These are phyloP conservation scores for Fusarium sp. DNA, from an alignment of 2,329 filamentous ascomycete species.

Conservation along the genomic window DNA sequence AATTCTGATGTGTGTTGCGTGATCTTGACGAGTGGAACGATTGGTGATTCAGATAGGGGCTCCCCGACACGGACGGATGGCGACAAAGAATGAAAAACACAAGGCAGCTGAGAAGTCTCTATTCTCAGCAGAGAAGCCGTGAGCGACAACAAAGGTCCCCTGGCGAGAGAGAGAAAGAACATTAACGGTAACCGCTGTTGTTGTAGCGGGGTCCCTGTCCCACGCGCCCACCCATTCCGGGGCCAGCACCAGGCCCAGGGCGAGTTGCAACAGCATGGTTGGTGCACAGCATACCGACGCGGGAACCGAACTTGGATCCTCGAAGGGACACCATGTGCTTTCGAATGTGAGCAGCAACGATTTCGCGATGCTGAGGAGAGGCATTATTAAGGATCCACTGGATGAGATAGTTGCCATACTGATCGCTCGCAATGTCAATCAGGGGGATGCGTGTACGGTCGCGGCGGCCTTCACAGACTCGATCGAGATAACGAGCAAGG, in stretches of 20 bases:
- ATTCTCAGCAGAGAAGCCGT: constrained; percentile 8
- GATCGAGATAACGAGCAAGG: constrained; percentile 88
- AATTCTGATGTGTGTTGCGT: constrained; percentile 53
- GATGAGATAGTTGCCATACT: constrained; percentile 98
- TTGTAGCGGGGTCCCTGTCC: constrained; percentile 67
- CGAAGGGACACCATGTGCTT: constrained; percentile 99
- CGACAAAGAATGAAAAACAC: constrained; percentile 41
- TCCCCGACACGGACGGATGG: constrained; percentile 38
- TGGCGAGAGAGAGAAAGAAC: background rate
- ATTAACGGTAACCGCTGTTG: constrained; percentile 65
- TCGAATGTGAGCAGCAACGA: constrained; percentile 92
- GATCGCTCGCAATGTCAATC: constrained; percentile 97
- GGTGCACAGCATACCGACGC: constrained; percentile 98
- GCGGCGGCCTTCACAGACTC: constrained; percentile 88
- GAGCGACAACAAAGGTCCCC: background rate
- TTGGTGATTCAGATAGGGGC: constrained; percentile 43
- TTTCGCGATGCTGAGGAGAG: constrained; percentile 85
- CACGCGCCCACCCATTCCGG: constrained; percentile 67
- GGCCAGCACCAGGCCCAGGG: constrained; percentile 82
- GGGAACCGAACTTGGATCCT: constrained; percentile 97
- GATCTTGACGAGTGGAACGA: constrained; percentile 48
- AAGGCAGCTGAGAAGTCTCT: constrained; percentile 8
- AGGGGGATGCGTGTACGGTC: constrained; percentile 95
- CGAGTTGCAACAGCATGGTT: constrained; percentile 91
- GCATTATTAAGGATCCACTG: constrained; percentile 96